Evolutionary conservation across 768 basidiomycete genomes (phyloP).

Genomic region (Ramaria sp.): DNA sequence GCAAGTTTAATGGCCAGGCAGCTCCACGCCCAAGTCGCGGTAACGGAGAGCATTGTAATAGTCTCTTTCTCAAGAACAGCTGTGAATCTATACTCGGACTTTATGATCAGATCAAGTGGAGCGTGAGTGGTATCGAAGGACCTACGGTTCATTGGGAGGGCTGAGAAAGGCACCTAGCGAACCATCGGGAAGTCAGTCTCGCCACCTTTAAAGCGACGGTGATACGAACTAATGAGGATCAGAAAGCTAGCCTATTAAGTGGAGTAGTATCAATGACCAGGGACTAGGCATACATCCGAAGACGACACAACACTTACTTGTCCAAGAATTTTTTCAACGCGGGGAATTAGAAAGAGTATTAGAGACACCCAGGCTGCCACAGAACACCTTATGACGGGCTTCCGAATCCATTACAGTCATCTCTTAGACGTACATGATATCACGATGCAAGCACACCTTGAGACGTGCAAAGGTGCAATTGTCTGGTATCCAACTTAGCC

Average conservation of each 20-base stretch:
- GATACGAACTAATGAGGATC: slow-evolving; percentile 43
- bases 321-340: slow-evolving; percentile 38
- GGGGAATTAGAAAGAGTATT: slow-evolving; percentile 47
- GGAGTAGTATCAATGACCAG: not conserved
- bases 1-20: slow-evolving; percentile 58
- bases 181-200: not conserved
- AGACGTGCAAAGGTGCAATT: too few relatives aligned
- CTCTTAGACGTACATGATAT: too few relatives aligned
- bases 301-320: slow-evolving; percentile 30
- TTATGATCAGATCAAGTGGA: slow-evolving; percentile 46
- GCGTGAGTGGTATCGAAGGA: slow-evolving; percentile 33
- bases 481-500: too few relatives aligned
- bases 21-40: slow-evolving; percentile 38
- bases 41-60: not conserved
- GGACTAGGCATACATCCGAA: not conserved
- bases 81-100: not conserved
- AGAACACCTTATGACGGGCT: slow-evolving; percentile 53
- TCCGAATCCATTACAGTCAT: slow-evolving; percentile 20
- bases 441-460: too few relatives aligned
- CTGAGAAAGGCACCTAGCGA: slow-evolving; percentile 47
- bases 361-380: slow-evolving; percentile 50
- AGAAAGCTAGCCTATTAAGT: slow-evolving; percentile 46
- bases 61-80: not conserved
- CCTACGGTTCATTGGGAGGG: slow-evolving; percentile 57
- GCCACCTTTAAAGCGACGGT: not conserved